These are phyloP conservation scores for Acanthamoeba lenticulata DNA, from an alignment of 208 protist genomes.

Conservation along the genomic window DNA sequence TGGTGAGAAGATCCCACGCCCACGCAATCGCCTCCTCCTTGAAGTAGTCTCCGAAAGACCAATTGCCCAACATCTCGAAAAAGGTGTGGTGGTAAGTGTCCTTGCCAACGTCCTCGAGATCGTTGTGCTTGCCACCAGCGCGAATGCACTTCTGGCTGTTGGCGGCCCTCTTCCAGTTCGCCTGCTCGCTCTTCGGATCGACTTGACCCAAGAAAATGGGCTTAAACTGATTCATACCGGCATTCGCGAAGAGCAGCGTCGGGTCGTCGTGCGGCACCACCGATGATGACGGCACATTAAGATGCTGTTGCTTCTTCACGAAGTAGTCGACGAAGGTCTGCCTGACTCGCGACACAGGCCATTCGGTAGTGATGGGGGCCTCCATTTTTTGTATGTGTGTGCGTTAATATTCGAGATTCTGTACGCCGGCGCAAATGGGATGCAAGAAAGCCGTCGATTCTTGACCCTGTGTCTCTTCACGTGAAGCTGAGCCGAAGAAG, in stretches of 20 bases:
- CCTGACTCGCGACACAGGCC: constrained; percentile 53
- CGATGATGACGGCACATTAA: not conserved
- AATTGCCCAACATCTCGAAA: constrained; percentile 87
- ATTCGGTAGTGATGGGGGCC: constrained; percentile 25
- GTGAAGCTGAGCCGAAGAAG: not conserved
- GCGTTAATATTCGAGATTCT: not conserved
- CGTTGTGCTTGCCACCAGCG: constrained; percentile 84
- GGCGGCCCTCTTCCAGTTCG: not conserved
- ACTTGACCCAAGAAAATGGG: constrained; percentile 32
- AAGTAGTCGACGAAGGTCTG: constrained; percentile 59
- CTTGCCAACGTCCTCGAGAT: constrained; percentile 83
- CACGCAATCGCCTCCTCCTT: constrained; percentile 80
- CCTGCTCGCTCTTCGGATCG: constrained; percentile 15
- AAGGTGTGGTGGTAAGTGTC: constrained; percentile 84
- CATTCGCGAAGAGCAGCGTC: constrained; percentile 67
- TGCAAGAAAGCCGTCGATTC: too few species aligned
- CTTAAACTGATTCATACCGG: constrained; percentile 80
- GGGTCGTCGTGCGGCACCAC: constrained; percentile 37
- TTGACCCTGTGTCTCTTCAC: not conserved
- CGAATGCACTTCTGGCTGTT: constrained; percentile 74
- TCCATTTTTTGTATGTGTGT: not conserved
- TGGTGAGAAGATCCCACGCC: constrained; percentile 83
- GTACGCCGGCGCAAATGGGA: not conserved
- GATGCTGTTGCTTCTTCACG: constrained; percentile 6
- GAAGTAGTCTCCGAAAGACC: constrained; percentile 83